Percentiles rank a stretch among this genome's conserved stretches.
These are phyloP conservation scores for Thyridium curvatum DNA, from an alignment of 2,329 filamentous ascomycete species.

Conservation along the genomic window DNA sequence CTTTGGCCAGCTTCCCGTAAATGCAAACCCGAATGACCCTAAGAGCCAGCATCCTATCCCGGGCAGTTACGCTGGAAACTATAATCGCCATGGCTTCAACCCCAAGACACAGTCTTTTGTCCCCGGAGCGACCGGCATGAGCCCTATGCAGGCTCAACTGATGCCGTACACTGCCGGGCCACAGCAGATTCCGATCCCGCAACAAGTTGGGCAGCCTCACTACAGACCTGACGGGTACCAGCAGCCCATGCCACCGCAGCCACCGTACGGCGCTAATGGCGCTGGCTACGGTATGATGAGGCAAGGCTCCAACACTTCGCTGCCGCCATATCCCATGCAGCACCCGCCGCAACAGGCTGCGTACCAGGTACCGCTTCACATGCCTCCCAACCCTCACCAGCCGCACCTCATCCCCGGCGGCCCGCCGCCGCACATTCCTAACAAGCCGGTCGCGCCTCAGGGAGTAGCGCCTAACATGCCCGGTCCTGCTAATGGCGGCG, in stretches of 20 bases:
- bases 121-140: constrained; percentile 48
- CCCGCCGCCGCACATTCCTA: constrained; percentile 33
- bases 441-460: constrained; percentile 37
- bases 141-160: constrained; percentile 39
- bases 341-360: constrained; percentile 29
- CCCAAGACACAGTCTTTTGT: constrained; percentile 92
- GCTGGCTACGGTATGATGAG: constrained; percentile 49
- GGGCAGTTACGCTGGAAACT: constrained; percentile 54
- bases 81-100: constrained; percentile 81
- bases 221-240: constrained; percentile 43
- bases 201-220: constrained; percentile 46
- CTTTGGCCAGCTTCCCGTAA: constrained; percentile 71
- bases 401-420: constrained; percentile 9
- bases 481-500: constrained; percentile 11
- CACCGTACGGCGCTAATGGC: constrained; percentile 33
- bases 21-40: constrained; percentile 63
- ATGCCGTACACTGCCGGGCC: constrained; percentile 41
- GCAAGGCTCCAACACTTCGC: constrained; percentile 49
- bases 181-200: constrained; percentile 24
- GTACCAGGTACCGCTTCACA: constrained; percentile 37
- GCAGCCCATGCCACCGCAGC: constrained; percentile 29
- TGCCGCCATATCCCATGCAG: constrained; percentile 41
- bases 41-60: constrained; percentile 77
- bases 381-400: constrained; percentile 17
- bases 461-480: constrained; percentile 19